phyloP scores from a whole-genome alignment of 2,329 filamentous ascomycete genomes.

The Aspergillus sp. region DNA sequence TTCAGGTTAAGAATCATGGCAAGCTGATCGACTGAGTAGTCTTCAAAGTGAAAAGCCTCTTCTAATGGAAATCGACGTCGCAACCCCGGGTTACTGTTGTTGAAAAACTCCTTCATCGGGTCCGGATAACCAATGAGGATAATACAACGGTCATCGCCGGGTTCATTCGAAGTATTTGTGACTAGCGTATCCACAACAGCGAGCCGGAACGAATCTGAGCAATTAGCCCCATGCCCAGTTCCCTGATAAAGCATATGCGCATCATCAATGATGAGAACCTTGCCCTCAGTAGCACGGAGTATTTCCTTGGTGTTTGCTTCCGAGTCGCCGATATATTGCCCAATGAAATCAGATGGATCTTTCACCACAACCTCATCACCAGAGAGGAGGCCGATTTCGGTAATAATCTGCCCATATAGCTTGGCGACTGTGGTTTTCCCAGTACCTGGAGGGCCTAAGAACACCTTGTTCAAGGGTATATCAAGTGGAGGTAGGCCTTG shows the following conservation, averaged over 20 bases:
- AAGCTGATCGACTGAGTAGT: neutral
- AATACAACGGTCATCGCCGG: constrained; percentile 9
- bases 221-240: neutral
- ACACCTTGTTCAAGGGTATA: neutral
- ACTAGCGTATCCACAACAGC: neutral
- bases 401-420: neutral
- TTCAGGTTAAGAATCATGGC: neutral
- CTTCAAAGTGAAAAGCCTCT: neutral
- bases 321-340: neutral
- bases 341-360: neutral
- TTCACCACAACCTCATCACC: neutral
- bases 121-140: constrained; percentile 8
- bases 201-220: neutral
- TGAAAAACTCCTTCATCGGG: constrained; percentile 13
- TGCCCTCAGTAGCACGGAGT: neutral
- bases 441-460: neutral
- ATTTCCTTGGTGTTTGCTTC: neutral
- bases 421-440: neutral
- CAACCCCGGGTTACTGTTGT: constrained; percentile 18
- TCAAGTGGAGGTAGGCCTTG: neutral
- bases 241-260: neutral
- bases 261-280: neutral
- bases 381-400: neutral
- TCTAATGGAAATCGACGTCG: constrained; percentile 1
- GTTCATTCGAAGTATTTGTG: neutral